Evolutionary conservation across 2,329 filamentous ascomycete genomes (phyloP).

Genomic region (Monosporascus sp.): DNA sequence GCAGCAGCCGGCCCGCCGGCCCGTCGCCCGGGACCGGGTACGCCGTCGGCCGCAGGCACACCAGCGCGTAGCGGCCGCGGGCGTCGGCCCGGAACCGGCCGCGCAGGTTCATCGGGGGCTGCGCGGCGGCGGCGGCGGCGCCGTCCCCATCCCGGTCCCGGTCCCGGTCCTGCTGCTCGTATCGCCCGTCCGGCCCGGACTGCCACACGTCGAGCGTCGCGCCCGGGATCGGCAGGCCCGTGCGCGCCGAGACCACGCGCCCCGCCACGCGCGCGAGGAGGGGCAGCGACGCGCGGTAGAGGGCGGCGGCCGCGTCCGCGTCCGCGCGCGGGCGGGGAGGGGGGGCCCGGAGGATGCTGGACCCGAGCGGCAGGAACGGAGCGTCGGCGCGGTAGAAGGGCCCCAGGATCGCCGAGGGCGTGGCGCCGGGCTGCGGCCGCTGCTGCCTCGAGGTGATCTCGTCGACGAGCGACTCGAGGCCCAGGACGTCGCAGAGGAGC

Average conservation of each 20-base stretch:
- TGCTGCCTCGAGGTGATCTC: slow-evolving; percentile 66
- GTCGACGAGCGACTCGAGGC: slow-evolving; percentile 73
- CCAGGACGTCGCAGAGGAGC: slow-evolving; percentile 62
- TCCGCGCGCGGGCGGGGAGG: slow-evolving; percentile 31
- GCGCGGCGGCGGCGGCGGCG: slow-evolving; percentile 33
- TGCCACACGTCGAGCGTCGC: slow-evolving; percentile 76
- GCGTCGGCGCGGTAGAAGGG: slow-evolving; percentile 78
- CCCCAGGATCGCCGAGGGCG: slow-evolving; percentile 74
- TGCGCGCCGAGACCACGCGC: slow-evolving; percentile 49
- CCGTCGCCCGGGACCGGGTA: slow-evolving; percentile 49
- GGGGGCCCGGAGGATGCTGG: slow-evolving; percentile 54
- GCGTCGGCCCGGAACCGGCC: slow-evolving; percentile 65
- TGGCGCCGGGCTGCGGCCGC: slow-evolving; percentile 42
- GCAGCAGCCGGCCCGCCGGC: slow-evolving; percentile 47
- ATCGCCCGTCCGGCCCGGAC: slow-evolving; percentile 65
- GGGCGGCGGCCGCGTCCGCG: slow-evolving; percentile 12
- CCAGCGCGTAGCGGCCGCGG: slow-evolving; percentile 58
- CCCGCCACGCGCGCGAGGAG: slow-evolving; percentile 59
- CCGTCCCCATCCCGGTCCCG: no score
- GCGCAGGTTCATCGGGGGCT: slow-evolving; percentile 68
- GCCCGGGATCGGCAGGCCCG: slow-evolving; percentile 57
- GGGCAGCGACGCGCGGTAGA: slow-evolving; percentile 44
- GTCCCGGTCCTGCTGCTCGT: slow-evolving; percentile 64
- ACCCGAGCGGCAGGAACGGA: slow-evolving; percentile 64
- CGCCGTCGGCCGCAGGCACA: slow-evolving; percentile 55